Percentiles rank a stretch among this genome's conserved stretches.
phyloP scores from a whole-genome alignment of 1,139 yeast species.

The Suhomyces coccinellae region DNA sequence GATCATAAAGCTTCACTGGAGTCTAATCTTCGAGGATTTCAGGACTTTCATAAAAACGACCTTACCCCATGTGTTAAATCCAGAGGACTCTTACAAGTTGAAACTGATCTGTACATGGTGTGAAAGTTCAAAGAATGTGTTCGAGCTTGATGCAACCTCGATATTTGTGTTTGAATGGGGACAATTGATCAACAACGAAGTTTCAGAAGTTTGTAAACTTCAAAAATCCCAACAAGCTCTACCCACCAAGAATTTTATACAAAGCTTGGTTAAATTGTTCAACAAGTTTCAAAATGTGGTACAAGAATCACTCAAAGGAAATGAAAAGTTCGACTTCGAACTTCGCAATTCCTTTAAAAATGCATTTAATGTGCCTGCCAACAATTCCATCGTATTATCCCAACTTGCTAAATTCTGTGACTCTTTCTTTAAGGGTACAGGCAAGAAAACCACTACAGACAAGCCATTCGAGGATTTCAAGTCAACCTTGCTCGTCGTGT shows the following conservation, averaged over 20 bases:
- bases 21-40: conserved; percentile 30
- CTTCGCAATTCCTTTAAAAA: conserved; percentile 29
- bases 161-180: conserved; percentile 18
- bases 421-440: conserved; percentile 23
- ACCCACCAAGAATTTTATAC: conserved; percentile 1
- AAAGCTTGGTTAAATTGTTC: conserved; percentile 8
- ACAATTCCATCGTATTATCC: conserved; percentile 22
- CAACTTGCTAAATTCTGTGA: conserved; percentile 42
- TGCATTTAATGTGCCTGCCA: conserved; percentile 23
- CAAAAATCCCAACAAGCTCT: background rate
- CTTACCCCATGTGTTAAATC: conserved; percentile 22
- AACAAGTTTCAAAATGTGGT: conserved; percentile 10
- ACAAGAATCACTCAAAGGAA: conserved; percentile 7
- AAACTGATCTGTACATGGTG: conserved; percentile 14
- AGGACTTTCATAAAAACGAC: conserved; percentile 19
- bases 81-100: conserved; percentile 16
- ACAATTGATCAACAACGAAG: conserved; percentile 8
- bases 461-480: conserved; percentile 22
- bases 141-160: conserved; percentile 15
- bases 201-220: conserved; percentile 5
- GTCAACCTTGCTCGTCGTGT: conserved; percentile 26
- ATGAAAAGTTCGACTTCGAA: conserved; percentile 30
- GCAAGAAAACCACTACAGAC: conserved; percentile 11
- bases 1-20: conserved; percentile 31
- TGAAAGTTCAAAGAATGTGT: conserved; percentile 11